Conservation (phyloP, 345 rosid species). For the Populus euphratica region DNA sequence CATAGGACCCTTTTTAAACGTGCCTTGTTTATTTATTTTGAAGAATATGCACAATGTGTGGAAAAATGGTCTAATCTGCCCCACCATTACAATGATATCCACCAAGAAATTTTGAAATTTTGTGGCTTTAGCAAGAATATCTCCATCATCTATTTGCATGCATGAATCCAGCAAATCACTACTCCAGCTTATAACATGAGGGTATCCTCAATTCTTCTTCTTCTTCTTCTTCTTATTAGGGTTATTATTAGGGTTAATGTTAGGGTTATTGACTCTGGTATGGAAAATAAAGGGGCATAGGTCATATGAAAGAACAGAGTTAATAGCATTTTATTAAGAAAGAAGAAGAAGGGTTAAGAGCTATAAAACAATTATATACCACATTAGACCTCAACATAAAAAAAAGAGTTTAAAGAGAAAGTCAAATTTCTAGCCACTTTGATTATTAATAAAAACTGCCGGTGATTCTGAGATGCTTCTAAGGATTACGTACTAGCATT, state of each 20-base stretch:
- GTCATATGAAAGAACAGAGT: too few relatives aligned
- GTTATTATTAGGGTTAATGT: neutral
- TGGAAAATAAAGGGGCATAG: neutral
- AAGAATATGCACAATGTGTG: neutral
- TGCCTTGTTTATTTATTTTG: neutral
- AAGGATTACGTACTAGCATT: neutral
- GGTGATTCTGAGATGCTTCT: neutral
- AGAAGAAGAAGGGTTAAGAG: too few relatives aligned
- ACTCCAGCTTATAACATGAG: neutral
- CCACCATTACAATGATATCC: slow-evolving; percentile 16
- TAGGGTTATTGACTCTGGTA: neutral
- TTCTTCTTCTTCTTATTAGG: too few relatives aligned
- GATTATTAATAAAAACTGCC: neutral
- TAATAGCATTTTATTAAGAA: too few relatives aligned
- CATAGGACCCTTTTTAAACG: neutral
- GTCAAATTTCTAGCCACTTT: too few relatives aligned
- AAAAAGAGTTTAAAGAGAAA: too few relatives aligned
- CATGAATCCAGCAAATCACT: neutral
- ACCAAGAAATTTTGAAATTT: slow-evolving; percentile 2
- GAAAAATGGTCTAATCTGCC: slow-evolving; percentile 1
- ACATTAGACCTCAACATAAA: too few relatives aligned
- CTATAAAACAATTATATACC: too few relatives aligned
- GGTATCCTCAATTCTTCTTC: neutral
- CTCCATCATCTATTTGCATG: neutral
- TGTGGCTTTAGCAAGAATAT: neutral